Evolutionary conservation across 176 grass and related monocot genomes (phyloP).

Genomic region (Triticum aestivum): IWGSC_CS_RefSeq_v2.1 NC_057807.1:704694988-704695487

Average conservation of each 20-base stretch:
- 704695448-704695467: slow-evolving; percentile 28
- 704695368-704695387: slow-evolving; percentile 36
- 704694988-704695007: neutral
- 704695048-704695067: slow-evolving; percentile 12
- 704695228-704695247: neutral
- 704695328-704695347: slow-evolving; percentile 33
- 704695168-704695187: neutral
- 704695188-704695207: slow-evolving; percentile 1
- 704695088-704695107: neutral
- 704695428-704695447: slow-evolving; percentile 33
- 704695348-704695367: slow-evolving; percentile 28
- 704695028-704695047: neutral
- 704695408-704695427: slow-evolving; percentile 57
- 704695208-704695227: neutral
- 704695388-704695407: slow-evolving; percentile 60
- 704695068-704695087: slow-evolving; percentile 6
- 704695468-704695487: slow-evolving; percentile 47
- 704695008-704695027: neutral
- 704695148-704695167: slow-evolving; percentile 2
- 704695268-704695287: neutral
- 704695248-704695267: neutral
- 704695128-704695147: slow-evolving; percentile 17
- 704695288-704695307: slow-evolving; percentile 1
- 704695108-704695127: slow-evolving; percentile 7
- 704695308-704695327: slow-evolving; percentile 7